phyloP scores from a whole-genome alignment of 306 rosid species.

The Notholithocarpus densiflorus region DNA sequence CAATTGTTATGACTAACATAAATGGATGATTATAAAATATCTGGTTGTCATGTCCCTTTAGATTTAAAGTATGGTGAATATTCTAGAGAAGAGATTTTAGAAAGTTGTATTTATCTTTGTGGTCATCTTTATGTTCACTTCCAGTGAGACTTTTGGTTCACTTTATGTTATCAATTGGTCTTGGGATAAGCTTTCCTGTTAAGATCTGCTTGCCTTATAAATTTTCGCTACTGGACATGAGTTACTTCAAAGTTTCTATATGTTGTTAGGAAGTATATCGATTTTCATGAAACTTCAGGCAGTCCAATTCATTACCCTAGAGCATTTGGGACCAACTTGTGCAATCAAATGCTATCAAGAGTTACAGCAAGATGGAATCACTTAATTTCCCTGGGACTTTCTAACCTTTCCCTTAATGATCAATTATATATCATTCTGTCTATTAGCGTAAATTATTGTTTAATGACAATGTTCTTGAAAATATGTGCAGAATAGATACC shows the following conservation, averaged over 20 bases:
- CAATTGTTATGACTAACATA: not conserved
- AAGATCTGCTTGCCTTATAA: not conserved
- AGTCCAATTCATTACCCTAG: not conserved
- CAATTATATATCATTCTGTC: not conserved
- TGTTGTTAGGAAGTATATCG: too few species aligned
- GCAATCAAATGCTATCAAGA: not conserved
- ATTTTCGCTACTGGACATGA: not conserved
- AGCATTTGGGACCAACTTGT: not conserved
- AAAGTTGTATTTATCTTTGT: not conserved
- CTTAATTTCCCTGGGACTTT: not conserved
- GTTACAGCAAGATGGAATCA: not conserved
- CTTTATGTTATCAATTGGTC: not conserved
- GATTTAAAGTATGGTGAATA: not conserved
- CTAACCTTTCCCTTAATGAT: conserved; percentile 1
- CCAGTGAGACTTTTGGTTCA: not conserved
- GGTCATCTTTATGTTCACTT: not conserved
- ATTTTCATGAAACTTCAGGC: too few species aligned
- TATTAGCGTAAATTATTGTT: not conserved
- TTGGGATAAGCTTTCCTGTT: not conserved
- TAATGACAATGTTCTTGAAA: conserved; percentile 19
- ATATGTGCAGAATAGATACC: conserved; percentile 40
- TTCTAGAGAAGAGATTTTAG: not conserved
- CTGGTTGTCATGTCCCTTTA: not conserved
- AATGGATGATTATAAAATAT: not conserved
- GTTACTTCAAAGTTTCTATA: not conserved